phyloP scores from a whole-genome alignment of 1,284 basidiomycete genomes.

The Ceratobasidium sp. region DNA sequence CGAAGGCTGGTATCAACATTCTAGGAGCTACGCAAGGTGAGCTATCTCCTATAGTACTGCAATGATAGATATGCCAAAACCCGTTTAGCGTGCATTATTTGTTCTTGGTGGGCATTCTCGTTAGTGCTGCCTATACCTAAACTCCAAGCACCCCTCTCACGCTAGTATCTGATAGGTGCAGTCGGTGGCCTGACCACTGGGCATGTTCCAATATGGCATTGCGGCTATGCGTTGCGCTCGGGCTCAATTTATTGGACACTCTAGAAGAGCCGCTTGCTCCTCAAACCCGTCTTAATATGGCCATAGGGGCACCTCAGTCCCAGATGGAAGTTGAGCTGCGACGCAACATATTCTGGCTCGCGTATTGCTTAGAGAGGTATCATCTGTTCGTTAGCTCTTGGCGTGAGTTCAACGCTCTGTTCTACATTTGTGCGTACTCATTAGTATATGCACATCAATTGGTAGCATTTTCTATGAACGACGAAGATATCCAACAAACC shows the following conservation, averaged over 20 bases:
- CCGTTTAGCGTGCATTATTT: conserved; percentile 10
- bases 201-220: not conserved
- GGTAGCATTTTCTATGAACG: conserved; percentile 31
- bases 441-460: too few relatives aligned
- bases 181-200: conserved; percentile 34
- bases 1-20: not conserved
- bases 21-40: conserved; percentile 29
- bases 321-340: conserved; percentile 39
- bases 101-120: conserved; percentile 40
- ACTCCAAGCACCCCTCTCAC: too few relatives aligned
- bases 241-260: conserved; percentile 13
- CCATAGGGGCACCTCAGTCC: conserved; percentile 13
- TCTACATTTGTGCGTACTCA: too few relatives aligned
- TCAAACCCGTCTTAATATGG: not conserved
- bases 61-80: too few relatives aligned
- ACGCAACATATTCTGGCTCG: conserved; percentile 41
- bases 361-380: conserved; percentile 24
- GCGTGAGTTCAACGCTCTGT: conserved; percentile 1
- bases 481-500: conserved; percentile 47
- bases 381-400: conserved; percentile 4
- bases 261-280: not conserved
- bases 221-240: conserved; percentile 21
- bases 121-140: not conserved
- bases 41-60: not conserved
- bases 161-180: not conserved